Evolutionary conservation across 164 flowering plant species (phyloP), one percentile per base, ranked within the genome.

Genomic region (Houttuynia cordata): DNA sequence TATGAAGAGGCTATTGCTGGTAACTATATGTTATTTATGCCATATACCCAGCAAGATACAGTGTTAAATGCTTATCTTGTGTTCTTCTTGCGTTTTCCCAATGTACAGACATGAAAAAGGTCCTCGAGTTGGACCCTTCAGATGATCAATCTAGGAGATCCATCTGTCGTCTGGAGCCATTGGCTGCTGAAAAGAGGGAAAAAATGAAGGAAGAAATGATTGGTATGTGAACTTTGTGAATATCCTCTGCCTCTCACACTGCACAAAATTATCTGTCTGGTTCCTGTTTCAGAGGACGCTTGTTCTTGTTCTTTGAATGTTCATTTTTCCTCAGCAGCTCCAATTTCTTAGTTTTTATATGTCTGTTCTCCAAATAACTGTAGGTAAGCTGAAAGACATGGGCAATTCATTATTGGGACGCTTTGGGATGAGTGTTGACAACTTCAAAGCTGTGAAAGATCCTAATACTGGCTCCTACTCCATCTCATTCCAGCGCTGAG

Each of bases 171-270:
- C 64, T 93, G 71, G 84, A 87, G 70, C 96, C 97, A 4, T 52
- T 86, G 64, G 97, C 98, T 42, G 87, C 73, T 52, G 88, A 82
- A 69, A 93, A 93, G 78, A 71, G 87, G 37, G 98, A 93, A 72
- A 93, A 87, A 78, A 80, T 93, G 97, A 93, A 90, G 71, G 98
- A 93, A 74, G 92, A 89, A 70, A 90, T 90, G 94, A 83, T 86
- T 57, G 96, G 96, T 86, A 78, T 65, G 75, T 24, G 18, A 24
- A 23, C 15, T 54, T 23, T 14, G 24, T 23, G 25, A 12, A 10
- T n/a, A 12, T 53, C 30, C 20, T 6, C 56, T 21, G 14, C 17
- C 17, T 17, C 49, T 45, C 49, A 4, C 21, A 23, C 21, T 24
- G 15, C 30, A 20, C 24, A 0, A 10, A 22, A 8, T 13, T 22